Percentiles rank a stretch among this genome's conserved stretches.
phyloP scores from a whole-genome alignment of 83 land plant species.

The Thuja plicata region DNA sequence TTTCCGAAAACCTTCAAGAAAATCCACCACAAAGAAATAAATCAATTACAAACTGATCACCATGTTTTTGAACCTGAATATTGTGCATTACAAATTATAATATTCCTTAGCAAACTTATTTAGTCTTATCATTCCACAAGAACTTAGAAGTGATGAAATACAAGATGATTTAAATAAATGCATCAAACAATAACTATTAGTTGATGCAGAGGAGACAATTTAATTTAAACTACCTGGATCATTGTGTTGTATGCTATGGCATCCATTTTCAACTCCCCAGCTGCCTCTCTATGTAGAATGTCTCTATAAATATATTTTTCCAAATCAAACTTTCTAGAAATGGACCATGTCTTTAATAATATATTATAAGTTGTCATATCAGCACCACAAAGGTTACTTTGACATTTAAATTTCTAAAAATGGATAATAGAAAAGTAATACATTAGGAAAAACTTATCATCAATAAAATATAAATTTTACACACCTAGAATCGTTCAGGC shows the following conservation, averaged over 20 bases:
- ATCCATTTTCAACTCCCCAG: conserved; percentile 54
- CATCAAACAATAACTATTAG: too few species aligned
- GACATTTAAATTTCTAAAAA: not conserved
- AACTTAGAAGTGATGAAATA: too few species aligned
- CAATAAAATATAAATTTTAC: not conserved
- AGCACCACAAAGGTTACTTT: not conserved
- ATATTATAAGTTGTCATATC: conserved; percentile 82
- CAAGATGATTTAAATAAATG: too few species aligned
- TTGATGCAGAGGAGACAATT: not conserved
- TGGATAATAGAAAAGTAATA: not conserved
- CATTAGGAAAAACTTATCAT: conserved; percentile 2
- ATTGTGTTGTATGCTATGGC: conserved; percentile 75
- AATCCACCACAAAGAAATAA: too few species aligned
- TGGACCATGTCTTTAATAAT: too few species aligned
- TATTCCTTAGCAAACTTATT: not conserved
- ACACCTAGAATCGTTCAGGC: conserved; percentile 83
- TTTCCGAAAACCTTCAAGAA: conserved; percentile 80
- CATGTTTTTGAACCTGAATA: not conserved
- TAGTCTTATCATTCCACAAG: not conserved
- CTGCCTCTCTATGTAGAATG: conserved; percentile 37
- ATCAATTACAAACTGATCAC: too few species aligned
- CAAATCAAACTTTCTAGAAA: conserved; percentile 54
- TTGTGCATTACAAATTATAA: not conserved
- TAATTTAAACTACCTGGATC: conserved; percentile 46
- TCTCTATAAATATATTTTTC: conserved; percentile 59